Conservation (phyloP, 139 green algal species). For the Chlamydomonas applanata region DNA sequence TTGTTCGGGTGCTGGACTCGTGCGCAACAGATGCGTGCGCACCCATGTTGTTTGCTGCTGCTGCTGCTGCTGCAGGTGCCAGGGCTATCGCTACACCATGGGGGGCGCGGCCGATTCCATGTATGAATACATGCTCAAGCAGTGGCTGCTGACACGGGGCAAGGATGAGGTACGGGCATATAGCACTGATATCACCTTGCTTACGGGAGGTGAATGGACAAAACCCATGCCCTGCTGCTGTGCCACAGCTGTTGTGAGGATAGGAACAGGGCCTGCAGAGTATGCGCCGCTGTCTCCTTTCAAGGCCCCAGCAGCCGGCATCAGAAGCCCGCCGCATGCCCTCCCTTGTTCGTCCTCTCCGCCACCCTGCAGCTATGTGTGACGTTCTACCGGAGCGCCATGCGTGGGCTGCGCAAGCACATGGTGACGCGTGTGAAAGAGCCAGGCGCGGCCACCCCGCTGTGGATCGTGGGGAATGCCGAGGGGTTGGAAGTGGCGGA, state of each 20-base stretch:
- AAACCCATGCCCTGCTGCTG: too few species aligned
- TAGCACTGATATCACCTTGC: too few species aligned
- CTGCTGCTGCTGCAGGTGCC: constrained; percentile 2
- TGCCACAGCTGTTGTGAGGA: too few species aligned
- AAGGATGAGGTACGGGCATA: neutral
- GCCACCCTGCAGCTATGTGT: constrained; percentile 34
- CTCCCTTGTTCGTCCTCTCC: neutral
- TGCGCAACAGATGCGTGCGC: neutral
- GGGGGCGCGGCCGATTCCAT: constrained; percentile 29
- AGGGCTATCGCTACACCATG: constrained; percentile 5
- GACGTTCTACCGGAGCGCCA: constrained; percentile 55
- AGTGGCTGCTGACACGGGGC: constrained; percentile 3
- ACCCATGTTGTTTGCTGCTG: too few species aligned
- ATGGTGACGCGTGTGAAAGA: constrained; percentile 52
- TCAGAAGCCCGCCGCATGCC: too few species aligned
- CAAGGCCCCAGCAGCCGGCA: too few species aligned
- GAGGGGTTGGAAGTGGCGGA: neutral
- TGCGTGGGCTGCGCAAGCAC: constrained; percentile 56
- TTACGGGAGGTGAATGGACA: too few species aligned
- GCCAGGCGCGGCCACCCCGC: neutral
- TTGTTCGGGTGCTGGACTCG: neutral
- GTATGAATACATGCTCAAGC: constrained; percentile 80
- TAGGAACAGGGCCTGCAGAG: too few species aligned
- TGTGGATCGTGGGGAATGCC: constrained; percentile 21
- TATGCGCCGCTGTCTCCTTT: too few species aligned